Percentiles rank a stretch among this genome's conserved stretches.
Conservation (phyloP, 441 rosid species). For the Corymbia calophylla region DNA sequence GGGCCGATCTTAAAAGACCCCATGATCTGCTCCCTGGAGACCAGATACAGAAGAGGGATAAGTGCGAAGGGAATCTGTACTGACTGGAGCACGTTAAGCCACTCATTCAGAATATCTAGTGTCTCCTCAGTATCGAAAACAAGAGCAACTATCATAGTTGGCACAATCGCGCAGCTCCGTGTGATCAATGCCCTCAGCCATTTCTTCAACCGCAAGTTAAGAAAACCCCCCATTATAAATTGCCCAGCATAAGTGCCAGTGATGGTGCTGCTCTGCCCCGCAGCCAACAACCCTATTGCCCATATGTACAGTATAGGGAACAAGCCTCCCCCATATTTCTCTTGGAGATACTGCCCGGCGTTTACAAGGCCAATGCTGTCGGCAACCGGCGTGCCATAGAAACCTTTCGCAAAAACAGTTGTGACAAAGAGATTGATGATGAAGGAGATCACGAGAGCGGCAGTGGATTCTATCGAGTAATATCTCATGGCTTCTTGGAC, state of each 20-base stretch:
- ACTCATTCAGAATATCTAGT: neutral
- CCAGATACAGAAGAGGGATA: neutral
- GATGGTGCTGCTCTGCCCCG: neutral
- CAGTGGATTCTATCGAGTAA: neutral
- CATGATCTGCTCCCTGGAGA: neutral
- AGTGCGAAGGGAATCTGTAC: neutral
- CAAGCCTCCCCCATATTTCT: neutral
- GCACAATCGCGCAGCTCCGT: neutral
- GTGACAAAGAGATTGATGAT: neutral
- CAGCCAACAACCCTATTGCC: neutral
- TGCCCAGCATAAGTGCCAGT: neutral
- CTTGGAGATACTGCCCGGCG: neutral
- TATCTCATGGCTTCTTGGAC: neutral
- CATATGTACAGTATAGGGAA: neutral
- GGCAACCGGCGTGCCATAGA: neutral
- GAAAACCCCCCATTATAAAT: neutral
- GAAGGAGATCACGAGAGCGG: neutral
- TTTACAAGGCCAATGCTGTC: neutral
- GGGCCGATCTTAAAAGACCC: neutral
- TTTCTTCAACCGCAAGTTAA: neutral
- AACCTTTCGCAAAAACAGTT: neutral
- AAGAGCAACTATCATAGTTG: neutral
- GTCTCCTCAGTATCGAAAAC: neutral
- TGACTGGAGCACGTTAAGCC: neutral
- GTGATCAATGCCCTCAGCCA: neutral